A percentile compares a stretch with the other conserved stretches of the same genome.
Conservation (phyloP, 352 stramenopile species). For the Phytophthora sp. region DNA sequence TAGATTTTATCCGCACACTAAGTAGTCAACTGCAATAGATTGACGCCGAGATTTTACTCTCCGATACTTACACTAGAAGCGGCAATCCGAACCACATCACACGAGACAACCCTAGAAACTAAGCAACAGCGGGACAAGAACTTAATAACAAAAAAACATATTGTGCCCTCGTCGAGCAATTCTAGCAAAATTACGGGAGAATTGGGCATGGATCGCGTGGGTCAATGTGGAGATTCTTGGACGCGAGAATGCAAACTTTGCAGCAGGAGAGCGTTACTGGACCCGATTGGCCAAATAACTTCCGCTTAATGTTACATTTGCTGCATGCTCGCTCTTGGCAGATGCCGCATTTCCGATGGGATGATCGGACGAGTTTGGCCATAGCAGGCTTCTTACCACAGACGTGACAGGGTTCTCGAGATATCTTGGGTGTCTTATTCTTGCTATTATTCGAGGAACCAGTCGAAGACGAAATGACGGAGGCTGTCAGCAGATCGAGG, state of each 20-base stretch:
- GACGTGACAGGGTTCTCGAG: slow-evolving; percentile 24
- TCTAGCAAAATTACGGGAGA: slow-evolving; percentile 6
- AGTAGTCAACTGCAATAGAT: too few species aligned
- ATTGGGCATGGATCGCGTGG: slow-evolving; percentile 49
- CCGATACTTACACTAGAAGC: too few species aligned
- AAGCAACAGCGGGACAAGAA: too few species aligned
- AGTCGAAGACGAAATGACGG: slow-evolving; percentile 25
- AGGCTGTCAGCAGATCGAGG: slow-evolving; percentile 26
- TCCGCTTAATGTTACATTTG: slow-evolving; percentile 51
- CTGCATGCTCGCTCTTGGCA: slow-evolving; percentile 40
- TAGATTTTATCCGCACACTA: too few species aligned
- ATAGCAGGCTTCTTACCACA: slow-evolving; percentile 31
- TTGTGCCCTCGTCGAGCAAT: too few species aligned
- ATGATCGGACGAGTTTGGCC: slow-evolving; percentile 31
- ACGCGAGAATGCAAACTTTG: slow-evolving; percentile 48
- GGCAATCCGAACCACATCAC: too few species aligned
- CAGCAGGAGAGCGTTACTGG: slow-evolving; percentile 46
- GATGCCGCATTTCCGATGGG: slow-evolving; percentile 40
- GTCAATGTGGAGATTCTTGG: slow-evolving; percentile 42
- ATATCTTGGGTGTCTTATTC: slow-evolving; percentile 5
- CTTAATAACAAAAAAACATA: too few species aligned
- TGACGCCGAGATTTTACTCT: too few species aligned
- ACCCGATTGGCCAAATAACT: slow-evolving; percentile 32
- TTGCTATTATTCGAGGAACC: neutral
- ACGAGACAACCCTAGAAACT: too few species aligned